Evolutionary conservation across 2,329 filamentous ascomycete species (phyloP).

Genomic region (Colletotrichum sojae): DNA sequence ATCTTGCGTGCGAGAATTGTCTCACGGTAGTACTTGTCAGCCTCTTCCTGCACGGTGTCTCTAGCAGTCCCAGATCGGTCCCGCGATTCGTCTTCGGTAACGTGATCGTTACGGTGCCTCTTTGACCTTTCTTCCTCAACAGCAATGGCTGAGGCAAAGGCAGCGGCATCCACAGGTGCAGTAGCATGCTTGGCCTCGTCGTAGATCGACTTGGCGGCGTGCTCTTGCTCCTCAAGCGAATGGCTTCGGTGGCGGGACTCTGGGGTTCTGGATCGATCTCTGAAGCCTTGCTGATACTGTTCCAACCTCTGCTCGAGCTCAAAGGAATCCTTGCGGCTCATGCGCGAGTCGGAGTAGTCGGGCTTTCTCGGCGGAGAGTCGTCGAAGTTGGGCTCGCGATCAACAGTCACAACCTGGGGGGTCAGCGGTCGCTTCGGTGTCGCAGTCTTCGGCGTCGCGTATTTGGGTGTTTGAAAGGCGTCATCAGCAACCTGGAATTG

Average conservation of each 20-base stretch:
- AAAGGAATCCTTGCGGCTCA: slow-evolving; percentile 66
- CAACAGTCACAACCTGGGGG: slow-evolving; percentile 67
- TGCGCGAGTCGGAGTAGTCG: slow-evolving; percentile 50
- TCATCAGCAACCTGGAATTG: slow-evolving; percentile 69
- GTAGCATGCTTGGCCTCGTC: slow-evolving; percentile 64
- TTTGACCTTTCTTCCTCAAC: slow-evolving; percentile 56
- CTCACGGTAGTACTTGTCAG: slow-evolving; percentile 71
- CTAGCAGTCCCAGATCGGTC: slow-evolving; percentile 49
- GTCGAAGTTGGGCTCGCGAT: slow-evolving; percentile 67
- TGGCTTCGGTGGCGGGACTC: slow-evolving; percentile 42
- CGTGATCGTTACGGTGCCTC: slow-evolving; percentile 50
- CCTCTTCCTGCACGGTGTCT: slow-evolving; percentile 69
- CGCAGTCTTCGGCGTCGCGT: slow-evolving; percentile 44
- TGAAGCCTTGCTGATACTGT: slow-evolving; percentile 45
- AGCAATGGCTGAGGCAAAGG: slow-evolving; percentile 62
- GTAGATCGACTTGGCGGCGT: slow-evolving; percentile 60
- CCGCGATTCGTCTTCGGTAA: slow-evolving; percentile 53
- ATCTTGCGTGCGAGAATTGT: slow-evolving; percentile 67
- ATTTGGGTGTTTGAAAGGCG: slow-evolving; percentile 62
- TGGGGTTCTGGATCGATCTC: slow-evolving; percentile 43
- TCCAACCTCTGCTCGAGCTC: slow-evolving; percentile 56
- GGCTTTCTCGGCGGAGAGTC: slow-evolving; percentile 49
- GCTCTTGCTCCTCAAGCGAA: slow-evolving; percentile 55
- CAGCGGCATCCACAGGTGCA: slow-evolving; percentile 62
- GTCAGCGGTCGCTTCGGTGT: slow-evolving; percentile 61